A percentile compares a stretch with the other conserved stretches of the same genome.
Evolutionary conservation across 768 basidiomycete genomes (phyloP).

Genomic region (Udeniomyces megalosporus): DNA sequence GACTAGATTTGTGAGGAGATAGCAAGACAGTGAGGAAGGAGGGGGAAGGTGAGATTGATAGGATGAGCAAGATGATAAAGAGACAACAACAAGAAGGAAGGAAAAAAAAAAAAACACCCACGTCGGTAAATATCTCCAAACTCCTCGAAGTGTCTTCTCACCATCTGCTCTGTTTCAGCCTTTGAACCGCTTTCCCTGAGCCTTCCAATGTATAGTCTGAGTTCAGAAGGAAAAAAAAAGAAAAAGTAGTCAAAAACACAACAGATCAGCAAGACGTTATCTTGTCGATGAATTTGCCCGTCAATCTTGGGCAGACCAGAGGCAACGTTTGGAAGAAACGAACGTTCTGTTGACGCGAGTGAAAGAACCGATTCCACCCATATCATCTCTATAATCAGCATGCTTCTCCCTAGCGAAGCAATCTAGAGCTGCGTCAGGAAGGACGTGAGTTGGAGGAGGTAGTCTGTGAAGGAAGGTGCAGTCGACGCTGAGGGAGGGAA

Average conservation of each 20-base stretch:
- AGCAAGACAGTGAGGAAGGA: not conserved
- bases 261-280: too few species aligned
- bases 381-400: constrained; percentile 91
- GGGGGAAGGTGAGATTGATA: not conserved
- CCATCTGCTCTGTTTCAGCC: constrained; percentile 77
- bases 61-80: not conserved
- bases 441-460: constrained; percentile 46
- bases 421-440: constrained; percentile 87
- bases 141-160: constrained; percentile 81
- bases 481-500: constrained; percentile 35
- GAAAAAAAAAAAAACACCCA: constrained; percentile 33
- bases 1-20: constrained; percentile 36
- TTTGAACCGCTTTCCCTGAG: constrained; percentile 56
- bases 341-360: constrained; percentile 75
- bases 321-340: not conserved
- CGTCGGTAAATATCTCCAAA: constrained; percentile 88
- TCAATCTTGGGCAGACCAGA: not conserved
- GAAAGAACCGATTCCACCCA: constrained; percentile 98
- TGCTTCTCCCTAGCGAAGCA: constrained; percentile 96
- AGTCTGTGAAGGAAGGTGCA: constrained; percentile 89
- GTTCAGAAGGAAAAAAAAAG: not conserved
- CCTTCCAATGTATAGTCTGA: constrained; percentile 63
- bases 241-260: not conserved
- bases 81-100: too few species aligned
- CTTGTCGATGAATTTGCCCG: too few species aligned